Percentiles rank a stretch among this genome's conserved stretches.
Conservation (phyloP, 106 monocot species). For the Phalaenopsis aphrodite region DNA sequence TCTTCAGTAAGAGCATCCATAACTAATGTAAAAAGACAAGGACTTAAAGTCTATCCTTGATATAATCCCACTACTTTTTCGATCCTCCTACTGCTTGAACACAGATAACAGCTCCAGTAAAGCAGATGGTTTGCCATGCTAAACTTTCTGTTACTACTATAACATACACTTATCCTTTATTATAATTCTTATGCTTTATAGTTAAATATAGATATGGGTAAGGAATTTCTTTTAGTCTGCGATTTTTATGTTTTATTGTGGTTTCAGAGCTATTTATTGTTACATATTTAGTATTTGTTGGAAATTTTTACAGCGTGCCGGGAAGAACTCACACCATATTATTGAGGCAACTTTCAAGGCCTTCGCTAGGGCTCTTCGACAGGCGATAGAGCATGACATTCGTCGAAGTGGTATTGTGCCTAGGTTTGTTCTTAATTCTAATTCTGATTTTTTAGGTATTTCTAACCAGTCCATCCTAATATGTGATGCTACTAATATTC, state of each 20-base stretch:
- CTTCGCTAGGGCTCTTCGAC: slow-evolving; percentile 95
- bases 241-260: background rate
- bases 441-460: background rate
- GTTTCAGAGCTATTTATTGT: background rate
- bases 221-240: background rate
- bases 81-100: no score
- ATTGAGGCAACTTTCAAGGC: slow-evolving; percentile 98
- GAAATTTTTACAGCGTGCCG: slow-evolving; percentile 45
- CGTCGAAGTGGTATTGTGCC: slow-evolving; percentile 67
- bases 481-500: no score
- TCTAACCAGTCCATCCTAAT: no score
- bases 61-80: no score
- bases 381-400: slow-evolving; percentile 77
- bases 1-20: no score
- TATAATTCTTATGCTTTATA: background rate
- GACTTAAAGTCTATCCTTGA: no score
- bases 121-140: background rate
- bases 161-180: background rate
- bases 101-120: no score
- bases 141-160: background rate
- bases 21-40: no score
- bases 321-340: slow-evolving; percentile 88
- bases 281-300: background rate
- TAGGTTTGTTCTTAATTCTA: slow-evolving; percentile 39
- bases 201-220: background rate